These are phyloP conservation scores for Lichtheimia ornata DNA, from an alignment of 371 early-diverging fungal species.

Conservation along the genomic window DNA sequence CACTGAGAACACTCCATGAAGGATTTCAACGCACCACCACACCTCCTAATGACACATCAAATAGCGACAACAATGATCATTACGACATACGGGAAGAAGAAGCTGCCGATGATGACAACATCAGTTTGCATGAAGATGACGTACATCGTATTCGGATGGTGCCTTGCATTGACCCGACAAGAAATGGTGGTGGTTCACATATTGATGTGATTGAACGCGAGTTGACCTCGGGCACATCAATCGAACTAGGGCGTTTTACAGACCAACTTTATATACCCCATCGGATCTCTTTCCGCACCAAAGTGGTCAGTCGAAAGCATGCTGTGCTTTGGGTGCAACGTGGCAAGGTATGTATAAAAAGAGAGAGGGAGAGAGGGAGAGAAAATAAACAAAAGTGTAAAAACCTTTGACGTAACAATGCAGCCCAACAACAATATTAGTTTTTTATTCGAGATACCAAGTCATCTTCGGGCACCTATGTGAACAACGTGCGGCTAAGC, in stretches of 20 bases:
- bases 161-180: conserved; percentile 61
- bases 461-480: conserved; percentile 93
- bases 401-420: neutral
- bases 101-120: too few relatives aligned
- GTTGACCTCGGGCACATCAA: conserved; percentile 56
- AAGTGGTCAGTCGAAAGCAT: conserved; percentile 25
- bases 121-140: neutral
- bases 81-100: too few relatives aligned
- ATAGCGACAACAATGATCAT: too few relatives aligned
- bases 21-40: too few relatives aligned
- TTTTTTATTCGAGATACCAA: conserved; percentile 90
- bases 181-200: conserved; percentile 57
- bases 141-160: conserved; percentile 66
- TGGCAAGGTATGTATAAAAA: conserved; percentile 4
- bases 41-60: too few relatives aligned
- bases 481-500: conserved; percentile 87
- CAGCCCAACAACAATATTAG: conserved; percentile 26
- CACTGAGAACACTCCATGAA: too few relatives aligned
- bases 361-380: neutral
- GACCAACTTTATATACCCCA: conserved; percentile 60
- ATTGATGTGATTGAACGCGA: conserved; percentile 75
- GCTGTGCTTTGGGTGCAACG: conserved; percentile 17
- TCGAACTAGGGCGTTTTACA: conserved; percentile 76
- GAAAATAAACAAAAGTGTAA: neutral
- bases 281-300: conserved; percentile 50